phyloP scores from a whole-genome alignment of 163 green algal species.

The Prototheca wickerhamii region DNA sequence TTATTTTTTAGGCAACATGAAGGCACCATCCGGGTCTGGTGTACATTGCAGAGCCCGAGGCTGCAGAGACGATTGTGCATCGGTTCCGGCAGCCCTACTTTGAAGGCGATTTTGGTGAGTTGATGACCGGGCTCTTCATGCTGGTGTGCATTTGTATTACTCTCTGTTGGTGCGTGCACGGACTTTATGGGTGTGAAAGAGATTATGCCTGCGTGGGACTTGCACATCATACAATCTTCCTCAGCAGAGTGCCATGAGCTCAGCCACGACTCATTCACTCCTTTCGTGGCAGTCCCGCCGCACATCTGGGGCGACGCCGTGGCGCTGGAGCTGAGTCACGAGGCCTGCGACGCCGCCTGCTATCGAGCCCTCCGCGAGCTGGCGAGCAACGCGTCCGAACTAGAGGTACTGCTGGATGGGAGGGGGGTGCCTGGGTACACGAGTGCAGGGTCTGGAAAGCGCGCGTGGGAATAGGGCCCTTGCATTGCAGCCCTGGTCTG shows the following conservation, averaged over 20 bases:
- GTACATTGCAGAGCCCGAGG: no score
- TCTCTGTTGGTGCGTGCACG: no score
- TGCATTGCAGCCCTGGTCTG: no score
- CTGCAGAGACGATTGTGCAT: neutral
- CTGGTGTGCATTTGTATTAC: neutral
- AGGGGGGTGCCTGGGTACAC: neutral
- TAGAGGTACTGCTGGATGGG: neutral
- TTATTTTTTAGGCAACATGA: no score
- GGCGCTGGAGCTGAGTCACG: neutral
- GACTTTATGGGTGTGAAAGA: no score
- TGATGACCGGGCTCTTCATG: neutral
- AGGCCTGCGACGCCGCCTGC: neutral
- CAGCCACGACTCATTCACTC: no score
- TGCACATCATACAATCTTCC: no score
- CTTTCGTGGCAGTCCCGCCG: constrained; percentile 1
- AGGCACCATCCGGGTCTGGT: no score
- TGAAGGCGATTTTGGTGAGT: constrained; percentile 14
- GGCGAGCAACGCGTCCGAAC: neutral
- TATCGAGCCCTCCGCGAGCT: neutral
- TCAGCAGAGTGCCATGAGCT: no score
- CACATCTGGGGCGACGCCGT: constrained; percentile 16
- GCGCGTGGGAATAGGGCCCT: no score
- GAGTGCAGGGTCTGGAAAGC: no score
- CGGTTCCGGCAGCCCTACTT: constrained; percentile 12
- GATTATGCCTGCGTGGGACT: no score